Evolutionary conservation across 2,329 filamentous ascomycete species (phyloP).

Genomic region (Clonostachys chloroleuca): DNA sequence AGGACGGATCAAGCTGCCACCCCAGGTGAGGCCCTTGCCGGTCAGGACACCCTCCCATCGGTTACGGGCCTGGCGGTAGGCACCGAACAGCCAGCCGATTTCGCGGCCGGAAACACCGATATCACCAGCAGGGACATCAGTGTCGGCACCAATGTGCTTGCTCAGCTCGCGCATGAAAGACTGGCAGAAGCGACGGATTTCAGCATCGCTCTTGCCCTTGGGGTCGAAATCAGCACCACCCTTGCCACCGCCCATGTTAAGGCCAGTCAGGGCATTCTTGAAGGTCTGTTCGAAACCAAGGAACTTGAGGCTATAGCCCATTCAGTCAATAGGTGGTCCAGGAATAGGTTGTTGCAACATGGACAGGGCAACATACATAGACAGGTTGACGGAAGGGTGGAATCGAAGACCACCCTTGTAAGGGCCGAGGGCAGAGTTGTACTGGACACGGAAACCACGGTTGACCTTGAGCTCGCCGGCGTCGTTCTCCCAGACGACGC

Average conservation of each 20-base stretch:
- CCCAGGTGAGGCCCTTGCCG: slow-evolving; percentile 91
- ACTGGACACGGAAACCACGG: slow-evolving; percentile 94
- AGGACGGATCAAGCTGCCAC: slow-evolving; percentile 88
- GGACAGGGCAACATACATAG: slow-evolving; percentile 38
- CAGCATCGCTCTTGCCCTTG: slow-evolving; percentile 95
- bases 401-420: slow-evolving; percentile 98
- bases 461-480: slow-evolving; percentile 85
- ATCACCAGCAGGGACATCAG: slow-evolving; percentile 93
- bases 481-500: slow-evolving; percentile 96
- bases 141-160: slow-evolving; percentile 95
- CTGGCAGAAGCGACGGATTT: slow-evolving; percentile 96
- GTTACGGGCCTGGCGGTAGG: slow-evolving; percentile 85
- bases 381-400: slow-evolving; percentile 82
- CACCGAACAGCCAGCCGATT: slow-evolving; percentile 91
- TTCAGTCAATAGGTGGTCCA: background rate
- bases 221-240: slow-evolving; percentile 98
- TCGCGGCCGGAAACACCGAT: slow-evolving; percentile 92
- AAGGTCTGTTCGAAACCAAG: slow-evolving; percentile 99
- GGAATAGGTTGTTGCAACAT: background rate
- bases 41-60: slow-evolving; percentile 95
- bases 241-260: slow-evolving; percentile 89
- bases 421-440: slow-evolving; percentile 94
- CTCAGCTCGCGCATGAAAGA: slow-evolving; percentile 94
- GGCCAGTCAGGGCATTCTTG: slow-evolving; percentile 96
- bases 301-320: slow-evolving; percentile 75